Conservation (phyloP, 345 rosid genomes). For the Aquilaria sinensis region DNA sequence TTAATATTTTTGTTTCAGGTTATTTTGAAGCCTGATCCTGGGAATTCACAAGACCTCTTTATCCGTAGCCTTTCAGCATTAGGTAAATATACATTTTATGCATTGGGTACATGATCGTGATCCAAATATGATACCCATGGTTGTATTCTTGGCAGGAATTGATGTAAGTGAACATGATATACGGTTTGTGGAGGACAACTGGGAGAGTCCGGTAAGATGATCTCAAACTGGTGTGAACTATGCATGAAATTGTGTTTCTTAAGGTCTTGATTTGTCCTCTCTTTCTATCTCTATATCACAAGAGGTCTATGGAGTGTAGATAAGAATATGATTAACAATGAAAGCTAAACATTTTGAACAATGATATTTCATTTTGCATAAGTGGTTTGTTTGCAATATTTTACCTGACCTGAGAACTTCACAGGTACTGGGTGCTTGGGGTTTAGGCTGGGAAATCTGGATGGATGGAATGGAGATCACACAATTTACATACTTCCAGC, state of each 20-base stretch:
- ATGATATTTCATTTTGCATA: slow-evolving; percentile 2
- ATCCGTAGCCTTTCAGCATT: slow-evolving; percentile 85
- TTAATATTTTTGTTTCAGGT: slow-evolving; percentile 41
- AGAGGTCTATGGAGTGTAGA: too few species aligned
- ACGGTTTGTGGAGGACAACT: slow-evolving; percentile 96
- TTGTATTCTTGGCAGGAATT: slow-evolving; percentile 53
- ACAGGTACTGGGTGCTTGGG: slow-evolving; percentile 99
- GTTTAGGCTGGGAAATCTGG: slow-evolving; percentile 99
- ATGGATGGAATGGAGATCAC: slow-evolving; percentile 99
- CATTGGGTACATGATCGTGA: not conserved
- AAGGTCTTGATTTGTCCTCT: too few species aligned
- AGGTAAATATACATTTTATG: slow-evolving; percentile 36
- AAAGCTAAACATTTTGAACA: not conserved
- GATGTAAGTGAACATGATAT: slow-evolving; percentile 80
- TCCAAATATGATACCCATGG: not conserved
- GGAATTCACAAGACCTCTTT: slow-evolving; percentile 89
- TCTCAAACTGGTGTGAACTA: not conserved
- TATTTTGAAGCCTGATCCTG: slow-evolving; percentile 95
- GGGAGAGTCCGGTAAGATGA: slow-evolving; percentile 95
- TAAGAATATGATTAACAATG: too few species aligned
- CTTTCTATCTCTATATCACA: not conserved
- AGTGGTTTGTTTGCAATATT: not conserved
- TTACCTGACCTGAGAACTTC: slow-evolving; percentile 16
- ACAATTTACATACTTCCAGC: slow-evolving; percentile 97
- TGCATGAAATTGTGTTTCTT: too few species aligned